Conservation (phyloP, 371 early-diverging fungal species). For the Mortierella sp. region DNA sequence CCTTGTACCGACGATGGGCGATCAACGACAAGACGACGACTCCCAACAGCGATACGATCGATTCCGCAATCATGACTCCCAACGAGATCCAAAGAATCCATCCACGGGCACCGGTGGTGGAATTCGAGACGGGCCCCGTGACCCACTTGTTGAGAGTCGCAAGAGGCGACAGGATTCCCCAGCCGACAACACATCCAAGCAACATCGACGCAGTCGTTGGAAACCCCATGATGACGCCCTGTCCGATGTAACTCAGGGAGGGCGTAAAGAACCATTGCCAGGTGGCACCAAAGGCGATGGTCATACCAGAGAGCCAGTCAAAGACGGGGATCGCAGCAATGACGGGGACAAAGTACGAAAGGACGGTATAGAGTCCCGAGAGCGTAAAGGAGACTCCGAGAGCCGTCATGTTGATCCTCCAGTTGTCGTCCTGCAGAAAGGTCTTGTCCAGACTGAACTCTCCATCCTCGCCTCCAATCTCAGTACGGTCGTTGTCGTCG, state of each 20-base stretch:
- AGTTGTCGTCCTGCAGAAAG: slow-evolving; percentile 65
- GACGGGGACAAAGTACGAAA: slow-evolving; percentile 74
- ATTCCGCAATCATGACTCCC: slow-evolving; percentile 89
- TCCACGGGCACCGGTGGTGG: slow-evolving; percentile 80
- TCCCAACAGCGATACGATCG: slow-evolving; percentile 72
- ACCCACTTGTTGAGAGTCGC: slow-evolving; percentile 83
- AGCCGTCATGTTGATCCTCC: slow-evolving; percentile 71
- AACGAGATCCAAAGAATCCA: slow-evolving; percentile 89
- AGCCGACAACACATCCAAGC: slow-evolving; percentile 81
- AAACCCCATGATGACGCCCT: slow-evolving; percentile 89
- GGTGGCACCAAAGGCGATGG: slow-evolving; percentile 33
- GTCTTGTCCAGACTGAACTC: slow-evolving; percentile 44
- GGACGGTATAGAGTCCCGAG: slow-evolving; percentile 77
- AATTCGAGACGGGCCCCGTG: slow-evolving; percentile 78
- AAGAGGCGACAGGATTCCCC: slow-evolving; percentile 84
- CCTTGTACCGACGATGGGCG: slow-evolving; percentile 25
- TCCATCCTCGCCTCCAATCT: slow-evolving; percentile 52
- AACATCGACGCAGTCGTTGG: slow-evolving; percentile 83
- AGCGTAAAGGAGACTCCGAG: slow-evolving; percentile 69
- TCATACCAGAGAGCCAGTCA: slow-evolving; percentile 65
- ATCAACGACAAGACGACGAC: slow-evolving; percentile 61
- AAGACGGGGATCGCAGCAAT: slow-evolving; percentile 75
- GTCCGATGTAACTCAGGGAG: slow-evolving; percentile 83
- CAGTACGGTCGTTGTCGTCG: not conserved
- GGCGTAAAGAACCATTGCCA: slow-evolving; percentile 89